Conservation (phyloP, 192 early-diverging fungal genomes). For the Entomortierella beljakovae region DNA sequence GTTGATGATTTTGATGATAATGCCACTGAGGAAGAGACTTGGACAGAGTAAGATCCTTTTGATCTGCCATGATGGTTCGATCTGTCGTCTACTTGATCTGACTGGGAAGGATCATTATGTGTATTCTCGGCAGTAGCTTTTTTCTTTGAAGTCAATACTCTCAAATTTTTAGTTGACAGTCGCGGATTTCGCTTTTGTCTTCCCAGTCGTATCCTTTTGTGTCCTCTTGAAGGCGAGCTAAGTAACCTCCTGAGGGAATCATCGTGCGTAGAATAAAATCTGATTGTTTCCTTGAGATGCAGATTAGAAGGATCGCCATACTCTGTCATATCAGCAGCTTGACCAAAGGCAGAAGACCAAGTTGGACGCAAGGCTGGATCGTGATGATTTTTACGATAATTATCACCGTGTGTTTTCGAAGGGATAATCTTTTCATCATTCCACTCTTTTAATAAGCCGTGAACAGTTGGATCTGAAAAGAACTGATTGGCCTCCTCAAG, state of each 20-base stretch:
- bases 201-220: neutral
- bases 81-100: no score
- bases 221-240: slow-evolving; percentile 11
- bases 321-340: slow-evolving; percentile 24
- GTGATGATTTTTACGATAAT: neutral
- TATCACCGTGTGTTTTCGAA: neutral
- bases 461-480: slow-evolving; percentile 36
- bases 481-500: slow-evolving; percentile 16
- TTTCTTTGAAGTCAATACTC: no score
- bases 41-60: no score
- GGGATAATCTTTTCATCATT: neutral
- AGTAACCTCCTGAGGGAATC: slow-evolving; percentile 21
- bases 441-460: slow-evolving; percentile 42
- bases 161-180: no score
- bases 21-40: no score
- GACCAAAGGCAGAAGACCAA: slow-evolving; percentile 34
- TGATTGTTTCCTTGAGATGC: neutral
- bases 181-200: neutral
- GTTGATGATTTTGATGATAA: no score
- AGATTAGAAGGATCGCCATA: slow-evolving; percentile 25
- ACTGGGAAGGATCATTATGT: no score
- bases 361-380: slow-evolving; percentile 26
- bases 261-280: neutral
- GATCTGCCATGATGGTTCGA: no score
- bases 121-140: no score